Evolutionary conservation across 352 stramenopile genomes (phyloP).

Genomic region (Halophytophthora polymorphica): DNA sequence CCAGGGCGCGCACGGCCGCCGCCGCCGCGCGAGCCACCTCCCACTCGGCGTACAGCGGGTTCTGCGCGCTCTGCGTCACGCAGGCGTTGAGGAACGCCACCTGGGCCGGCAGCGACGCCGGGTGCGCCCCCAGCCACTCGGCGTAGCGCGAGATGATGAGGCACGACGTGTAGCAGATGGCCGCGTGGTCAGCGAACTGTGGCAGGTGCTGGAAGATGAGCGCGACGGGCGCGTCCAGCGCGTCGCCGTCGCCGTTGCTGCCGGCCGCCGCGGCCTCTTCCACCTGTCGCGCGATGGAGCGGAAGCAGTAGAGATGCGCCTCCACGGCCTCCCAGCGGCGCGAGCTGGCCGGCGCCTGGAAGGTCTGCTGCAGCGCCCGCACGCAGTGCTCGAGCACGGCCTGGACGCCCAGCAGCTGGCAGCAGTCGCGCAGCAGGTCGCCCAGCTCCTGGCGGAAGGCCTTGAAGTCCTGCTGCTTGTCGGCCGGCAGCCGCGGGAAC

Average conservation of each 20-base stretch:
- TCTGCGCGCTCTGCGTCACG: conserved; percentile 49
- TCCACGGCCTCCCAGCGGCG: conserved; percentile 75
- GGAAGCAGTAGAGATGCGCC: conserved; percentile 80
- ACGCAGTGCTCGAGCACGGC: conserved; percentile 77
- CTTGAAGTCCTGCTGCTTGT: conserved; percentile 85
- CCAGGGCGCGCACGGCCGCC: conserved; percentile 65
- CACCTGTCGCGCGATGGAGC: conserved; percentile 81
- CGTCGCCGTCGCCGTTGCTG: not conserved
- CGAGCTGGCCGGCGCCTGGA: conserved; percentile 40
- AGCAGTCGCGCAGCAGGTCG: conserved; percentile 81
- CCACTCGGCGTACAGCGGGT: conserved; percentile 58
- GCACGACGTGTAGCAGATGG: conserved; percentile 84
- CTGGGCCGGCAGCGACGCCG: conserved; percentile 44
- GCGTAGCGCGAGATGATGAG: conserved; percentile 83
- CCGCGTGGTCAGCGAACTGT: conserved; percentile 68
- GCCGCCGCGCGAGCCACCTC: conserved; percentile 71
- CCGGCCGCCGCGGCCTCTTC: conserved; percentile 28
- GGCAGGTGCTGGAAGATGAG: conserved; percentile 77
- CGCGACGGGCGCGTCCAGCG: conserved; percentile 45
- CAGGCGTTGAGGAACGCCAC: conserved; percentile 71
- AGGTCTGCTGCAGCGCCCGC: conserved; percentile 65
- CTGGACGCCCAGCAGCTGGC: conserved; percentile 65
- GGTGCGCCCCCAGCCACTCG: conserved; percentile 59
- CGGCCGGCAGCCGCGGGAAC: conserved; percentile 53
- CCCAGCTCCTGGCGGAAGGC: conserved; percentile 72